These are phyloP conservation scores for Dactylonectria estremocensis DNA, from an alignment of 2,329 filamentous ascomycete species.

Conservation along the genomic window DNA sequence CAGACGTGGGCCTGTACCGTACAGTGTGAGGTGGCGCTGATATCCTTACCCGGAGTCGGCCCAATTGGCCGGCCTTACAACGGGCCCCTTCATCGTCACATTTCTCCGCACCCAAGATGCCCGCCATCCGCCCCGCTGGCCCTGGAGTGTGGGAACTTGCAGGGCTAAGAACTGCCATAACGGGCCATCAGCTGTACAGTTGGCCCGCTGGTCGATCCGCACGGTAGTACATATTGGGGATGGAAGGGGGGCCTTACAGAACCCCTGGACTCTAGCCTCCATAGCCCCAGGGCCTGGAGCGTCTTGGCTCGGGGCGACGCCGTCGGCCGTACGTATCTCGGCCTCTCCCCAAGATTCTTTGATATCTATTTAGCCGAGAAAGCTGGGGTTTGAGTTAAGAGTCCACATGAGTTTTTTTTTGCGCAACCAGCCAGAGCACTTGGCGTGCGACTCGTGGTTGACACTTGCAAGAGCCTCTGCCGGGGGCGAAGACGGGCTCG, in stretches of 20 bases:
- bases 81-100: conserved; percentile 16
- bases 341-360: conserved; percentile 38
- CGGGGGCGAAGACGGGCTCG: neutral
- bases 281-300: conserved; percentile 37
- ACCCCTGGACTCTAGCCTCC: conserved; percentile 30
- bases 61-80: conserved; percentile 48
- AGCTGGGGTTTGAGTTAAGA: conserved; percentile 33
- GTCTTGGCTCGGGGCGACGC: conserved; percentile 38
- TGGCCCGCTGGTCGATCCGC: conserved; percentile 27
- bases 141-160: conserved; percentile 3
- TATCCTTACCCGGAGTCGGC: conserved; percentile 41
- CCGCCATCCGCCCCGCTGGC: neutral
- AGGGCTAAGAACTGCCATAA: neutral
- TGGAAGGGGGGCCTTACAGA: neutral
- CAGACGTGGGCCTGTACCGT: conserved; percentile 21
- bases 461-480: neutral
- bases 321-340: conserved; percentile 47
- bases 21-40: conserved; percentile 41
- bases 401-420: conserved; percentile 17
- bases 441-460: conserved; percentile 5
- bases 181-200: conserved; percentile 33
- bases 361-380: conserved; percentile 44
- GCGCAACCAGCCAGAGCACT: conserved; percentile 20
- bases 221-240: conserved; percentile 27
- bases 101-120: conserved; percentile 30